phyloP scores from a whole-genome alignment of 192 early-diverging fungal genomes.

The Entomortierella lignicola region DNA sequence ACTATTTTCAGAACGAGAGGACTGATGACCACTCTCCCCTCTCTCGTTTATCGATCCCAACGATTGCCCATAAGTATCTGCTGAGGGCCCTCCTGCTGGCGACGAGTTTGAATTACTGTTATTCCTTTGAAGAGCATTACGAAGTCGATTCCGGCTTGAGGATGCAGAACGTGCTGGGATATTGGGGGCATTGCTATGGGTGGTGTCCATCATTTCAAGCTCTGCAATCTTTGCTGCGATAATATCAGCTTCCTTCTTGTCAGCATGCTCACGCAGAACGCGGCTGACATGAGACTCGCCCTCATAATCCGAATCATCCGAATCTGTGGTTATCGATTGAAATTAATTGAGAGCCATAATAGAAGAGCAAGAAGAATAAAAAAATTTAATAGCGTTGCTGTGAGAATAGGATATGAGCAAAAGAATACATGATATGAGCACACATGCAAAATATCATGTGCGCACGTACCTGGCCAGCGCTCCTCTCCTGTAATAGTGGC shows the following conservation, averaged over 20 bases:
- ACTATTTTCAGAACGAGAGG: slow-evolving; percentile 12
- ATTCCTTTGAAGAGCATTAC: slow-evolving; percentile 6
- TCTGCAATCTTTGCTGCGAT: slow-evolving; percentile 27
- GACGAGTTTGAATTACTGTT: not conserved
- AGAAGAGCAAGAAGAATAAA: not conserved
- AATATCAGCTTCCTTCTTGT: slow-evolving; percentile 18
- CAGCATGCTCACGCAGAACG: slow-evolving; percentile 22
- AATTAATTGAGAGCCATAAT: slow-evolving; percentile 8
- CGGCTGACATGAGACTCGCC: slow-evolving; percentile 48
- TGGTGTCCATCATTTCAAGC: slow-evolving; percentile 16
- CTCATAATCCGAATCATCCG: slow-evolving; percentile 43
- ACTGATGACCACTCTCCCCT: slow-evolving; percentile 5
- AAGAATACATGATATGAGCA: not conserved
- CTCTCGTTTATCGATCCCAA: not conserved
- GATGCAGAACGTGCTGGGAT: not conserved
- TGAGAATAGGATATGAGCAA: too few species aligned
- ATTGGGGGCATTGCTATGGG: not conserved
- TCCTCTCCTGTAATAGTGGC: slow-evolving; percentile 49
- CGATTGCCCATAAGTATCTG: slow-evolving; percentile 21
- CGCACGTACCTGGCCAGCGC: slow-evolving; percentile 47
- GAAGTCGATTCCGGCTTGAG: not conserved
- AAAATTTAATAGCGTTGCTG: not conserved
- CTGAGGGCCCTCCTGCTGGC: not conserved
- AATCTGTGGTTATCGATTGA: slow-evolving; percentile 14
- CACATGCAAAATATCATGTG: not conserved